Evolutionary conservation across 495 filamentous ascomycete genomes (phyloP), one percentile per base, ranked within the genome.

Genomic region (Cercophora samala): DNA sequence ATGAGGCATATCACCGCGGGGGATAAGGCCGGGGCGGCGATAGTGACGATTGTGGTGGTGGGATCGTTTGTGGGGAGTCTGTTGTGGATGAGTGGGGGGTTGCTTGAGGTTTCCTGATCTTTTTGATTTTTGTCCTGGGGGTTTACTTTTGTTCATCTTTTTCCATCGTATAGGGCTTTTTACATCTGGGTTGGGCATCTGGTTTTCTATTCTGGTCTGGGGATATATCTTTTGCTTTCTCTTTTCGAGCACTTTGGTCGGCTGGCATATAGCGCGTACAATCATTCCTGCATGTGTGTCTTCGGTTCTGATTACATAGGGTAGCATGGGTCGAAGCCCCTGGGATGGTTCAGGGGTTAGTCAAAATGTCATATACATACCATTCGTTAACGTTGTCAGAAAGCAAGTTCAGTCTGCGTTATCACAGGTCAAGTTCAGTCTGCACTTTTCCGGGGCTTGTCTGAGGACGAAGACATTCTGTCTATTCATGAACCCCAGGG

Each of bases 11-110:
- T 81, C 37, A 86, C 81, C 0, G 77, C 78, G 17, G 83, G 79
- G 3, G 88, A 89, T 64, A 78, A 73, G 23, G 87, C 83, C 0
- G 87, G 86, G n/a, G 88, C 88, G 1, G 84, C 79, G 4, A 78
- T 90, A 29, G 58, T 89, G 25, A 89, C 88, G 1, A 77, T 82
- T 26, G 63, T 86, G 18, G 64, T 79, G 29, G 55, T 80, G 15
- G 73, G 61, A 18, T 66, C 68, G 6, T 74, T 74, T 5, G 56
- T 79, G 9, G 70, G 63, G 2, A 68, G 68, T 9, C 62, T 76
- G 5, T 54, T 73, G 51, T 80, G 78, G 76, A 79, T 80, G 71
- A 62, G 64, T 0, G 64, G 68, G 42, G 61, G 51, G 9, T 73
- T 69, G 71, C 51, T 55, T 0, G 70, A 74, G 65, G 23, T 46